Evolutionary conservation across 148 eudicot genomes (phyloP).

Genomic region (Vaccinium macrocarpon): DNA sequence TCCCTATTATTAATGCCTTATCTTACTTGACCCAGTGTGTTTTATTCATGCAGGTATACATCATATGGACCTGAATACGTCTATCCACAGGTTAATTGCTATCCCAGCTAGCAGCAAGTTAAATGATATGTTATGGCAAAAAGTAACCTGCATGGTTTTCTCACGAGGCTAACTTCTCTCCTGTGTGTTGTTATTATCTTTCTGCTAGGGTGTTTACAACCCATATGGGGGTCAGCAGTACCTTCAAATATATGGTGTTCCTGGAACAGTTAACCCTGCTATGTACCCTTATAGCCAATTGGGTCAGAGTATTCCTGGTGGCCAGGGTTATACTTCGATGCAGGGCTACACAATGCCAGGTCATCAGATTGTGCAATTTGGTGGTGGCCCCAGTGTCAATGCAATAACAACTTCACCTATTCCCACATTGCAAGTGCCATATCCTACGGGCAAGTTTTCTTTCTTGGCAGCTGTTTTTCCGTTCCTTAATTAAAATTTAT

Average conservation of each 20-base stretch:
- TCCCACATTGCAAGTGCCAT: slow-evolving; percentile 65
- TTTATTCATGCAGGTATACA: slow-evolving; percentile 49
- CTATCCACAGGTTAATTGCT: slow-evolving; percentile 63
- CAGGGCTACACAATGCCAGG: slow-evolving; percentile 73
- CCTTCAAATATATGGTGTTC: slow-evolving; percentile 76
- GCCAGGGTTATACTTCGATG: slow-evolving; percentile 59
- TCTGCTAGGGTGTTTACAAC: slow-evolving; percentile 70
- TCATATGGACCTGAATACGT: slow-evolving; percentile 71
- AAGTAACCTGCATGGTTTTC: neutral
- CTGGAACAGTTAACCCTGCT: slow-evolving; percentile 69
- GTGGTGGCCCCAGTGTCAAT: slow-evolving; percentile 65
- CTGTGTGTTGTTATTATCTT: slow-evolving; percentile 12
- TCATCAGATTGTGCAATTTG: slow-evolving; percentile 71
- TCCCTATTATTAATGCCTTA: no score
- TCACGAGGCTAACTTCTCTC: slow-evolving; percentile 8
- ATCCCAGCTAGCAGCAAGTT: slow-evolving; percentile 7
- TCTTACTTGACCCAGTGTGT: neutral
- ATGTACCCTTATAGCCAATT: slow-evolving; percentile 76
- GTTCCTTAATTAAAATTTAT: neutral
- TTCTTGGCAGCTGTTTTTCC: slow-evolving; percentile 1
- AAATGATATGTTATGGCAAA: neutral
- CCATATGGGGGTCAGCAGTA: slow-evolving; percentile 82
- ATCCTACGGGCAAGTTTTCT: slow-evolving; percentile 63
- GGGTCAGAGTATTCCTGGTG: slow-evolving; percentile 61
- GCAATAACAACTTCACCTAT: slow-evolving; percentile 61